Evolutionary conservation across 257 asterid species (phyloP).

Genomic region (Rhazya stricta): DNA sequence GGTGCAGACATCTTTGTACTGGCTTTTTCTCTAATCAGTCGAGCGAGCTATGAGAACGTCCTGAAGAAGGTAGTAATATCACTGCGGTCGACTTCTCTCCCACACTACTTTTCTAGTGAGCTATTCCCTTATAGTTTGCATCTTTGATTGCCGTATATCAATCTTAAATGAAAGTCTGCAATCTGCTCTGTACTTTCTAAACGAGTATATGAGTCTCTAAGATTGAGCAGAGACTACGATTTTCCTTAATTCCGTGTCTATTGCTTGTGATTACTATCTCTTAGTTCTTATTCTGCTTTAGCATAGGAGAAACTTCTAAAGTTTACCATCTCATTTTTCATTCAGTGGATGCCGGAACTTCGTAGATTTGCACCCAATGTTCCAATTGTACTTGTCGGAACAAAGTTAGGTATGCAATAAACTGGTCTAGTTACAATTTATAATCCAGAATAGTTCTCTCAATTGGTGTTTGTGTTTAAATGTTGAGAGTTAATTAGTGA

Average conservation of each 20-base stretch:
- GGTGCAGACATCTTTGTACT: conserved; percentile 87
- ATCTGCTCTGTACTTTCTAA: neutral
- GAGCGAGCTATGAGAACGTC: conserved; percentile 92
- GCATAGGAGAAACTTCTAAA: neutral
- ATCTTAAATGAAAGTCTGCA: conserved; percentile 12
- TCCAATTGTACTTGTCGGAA: conserved; percentile 90
- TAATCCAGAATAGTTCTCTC: neutral
- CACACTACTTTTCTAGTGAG: neutral
- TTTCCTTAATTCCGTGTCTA: neutral
- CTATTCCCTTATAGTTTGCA: neutral
- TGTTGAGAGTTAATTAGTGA: neutral
- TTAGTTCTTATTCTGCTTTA: neutral
- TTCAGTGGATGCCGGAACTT: conserved; percentile 99
- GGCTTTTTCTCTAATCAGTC: conserved; percentile 90
- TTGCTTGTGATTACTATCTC: no score
- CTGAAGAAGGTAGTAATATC: conserved; percentile 64
- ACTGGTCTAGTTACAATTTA: neutral
- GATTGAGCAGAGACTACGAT: neutral
- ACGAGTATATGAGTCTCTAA: neutral
- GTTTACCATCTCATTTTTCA: conserved; percentile 15
- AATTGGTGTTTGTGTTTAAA: neutral
- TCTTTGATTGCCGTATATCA: conserved; percentile 1
- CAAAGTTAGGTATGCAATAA: conserved; percentile 62
- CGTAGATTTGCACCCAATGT: conserved; percentile 96
- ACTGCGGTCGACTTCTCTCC: conserved; percentile 2